Evolutionary conservation across 257 asterid genomes (phyloP).

Genomic region (Leonotis leonurus): DNA sequence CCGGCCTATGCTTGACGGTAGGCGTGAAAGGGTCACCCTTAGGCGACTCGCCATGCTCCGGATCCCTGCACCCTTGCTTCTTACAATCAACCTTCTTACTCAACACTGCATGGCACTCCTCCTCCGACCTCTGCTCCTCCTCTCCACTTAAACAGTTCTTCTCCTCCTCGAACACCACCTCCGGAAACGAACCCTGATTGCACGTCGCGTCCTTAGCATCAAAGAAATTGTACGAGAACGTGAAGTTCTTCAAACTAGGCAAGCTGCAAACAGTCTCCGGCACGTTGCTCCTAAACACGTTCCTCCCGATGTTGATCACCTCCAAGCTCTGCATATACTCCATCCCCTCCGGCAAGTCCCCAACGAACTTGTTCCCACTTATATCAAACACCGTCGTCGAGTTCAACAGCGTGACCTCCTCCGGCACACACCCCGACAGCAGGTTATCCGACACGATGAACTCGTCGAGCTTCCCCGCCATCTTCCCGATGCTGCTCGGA

Average conservation of each 20-base stretch:
- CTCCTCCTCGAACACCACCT: conserved; percentile 23
- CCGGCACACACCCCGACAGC: conserved; percentile 56
- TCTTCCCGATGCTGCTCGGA: conserved; percentile 47
- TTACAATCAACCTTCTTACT: conserved; percentile 45
- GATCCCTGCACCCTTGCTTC: conserved; percentile 31
- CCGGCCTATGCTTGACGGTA: too few relatives aligned
- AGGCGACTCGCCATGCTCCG: conserved; percentile 13
- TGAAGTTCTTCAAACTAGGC: conserved; percentile 40
- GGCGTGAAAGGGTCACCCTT: background rate
- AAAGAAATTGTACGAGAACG: conserved; percentile 37
- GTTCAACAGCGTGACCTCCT: conserved; percentile 37
- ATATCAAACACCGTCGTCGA: conserved; percentile 37
- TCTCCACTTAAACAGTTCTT: conserved; percentile 38
- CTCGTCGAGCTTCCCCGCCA: conserved; percentile 45
- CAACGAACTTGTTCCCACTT: conserved; percentile 29
- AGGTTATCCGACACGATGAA: conserved; percentile 28
- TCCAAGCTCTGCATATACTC: conserved; percentile 39
- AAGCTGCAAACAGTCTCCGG: conserved; percentile 37
- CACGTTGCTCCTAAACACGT: conserved; percentile 36
- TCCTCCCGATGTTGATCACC: conserved; percentile 30
- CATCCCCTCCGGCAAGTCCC: conserved; percentile 42
- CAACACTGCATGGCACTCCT: conserved; percentile 29
- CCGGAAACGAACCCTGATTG: conserved; percentile 4
- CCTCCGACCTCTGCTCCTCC: conserved; percentile 33
- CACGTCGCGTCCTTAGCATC: conserved; percentile 38